phyloP scores from a whole-genome alignment of 2,329 filamentous ascomycete species.

The Botrytis byssoidea region DNA sequence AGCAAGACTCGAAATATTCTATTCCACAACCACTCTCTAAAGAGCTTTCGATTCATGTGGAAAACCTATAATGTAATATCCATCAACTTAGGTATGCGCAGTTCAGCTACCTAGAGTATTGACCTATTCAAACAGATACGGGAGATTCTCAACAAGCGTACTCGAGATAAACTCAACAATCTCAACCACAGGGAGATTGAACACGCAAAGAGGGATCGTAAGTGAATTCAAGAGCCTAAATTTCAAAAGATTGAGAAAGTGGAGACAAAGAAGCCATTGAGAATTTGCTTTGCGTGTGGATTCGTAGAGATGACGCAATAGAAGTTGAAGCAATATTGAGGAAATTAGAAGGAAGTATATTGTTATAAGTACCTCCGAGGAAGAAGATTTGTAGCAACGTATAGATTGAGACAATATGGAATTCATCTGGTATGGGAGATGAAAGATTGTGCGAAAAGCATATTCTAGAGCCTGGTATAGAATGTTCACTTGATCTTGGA shows the following conservation, averaged over 20 bases:
- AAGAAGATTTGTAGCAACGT: accelerated
- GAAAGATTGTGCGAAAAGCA: not conserved
- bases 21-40: too few species aligned
- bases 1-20: not conserved
- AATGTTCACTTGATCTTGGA: not conserved
- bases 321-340: not conserved
- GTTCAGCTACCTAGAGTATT: not conserved
- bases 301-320: not conserved
- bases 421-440: accelerated
- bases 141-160: not conserved
- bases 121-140: accelerated
- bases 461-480: not conserved
- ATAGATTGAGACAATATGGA: not conserved
- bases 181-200: not conserved
- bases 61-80: too few species aligned
- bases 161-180: not conserved
- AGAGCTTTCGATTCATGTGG: too few species aligned
- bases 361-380: not conserved
- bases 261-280: not conserved
- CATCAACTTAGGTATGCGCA: too few species aligned
- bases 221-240: not conserved
- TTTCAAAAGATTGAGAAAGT: accelerated
- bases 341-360: accelerated
- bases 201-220: not conserved
- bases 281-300: not conserved